Conservation (phyloP, 2,329 filamentous ascomycete species). For the Colletotrichum lini region DNA sequence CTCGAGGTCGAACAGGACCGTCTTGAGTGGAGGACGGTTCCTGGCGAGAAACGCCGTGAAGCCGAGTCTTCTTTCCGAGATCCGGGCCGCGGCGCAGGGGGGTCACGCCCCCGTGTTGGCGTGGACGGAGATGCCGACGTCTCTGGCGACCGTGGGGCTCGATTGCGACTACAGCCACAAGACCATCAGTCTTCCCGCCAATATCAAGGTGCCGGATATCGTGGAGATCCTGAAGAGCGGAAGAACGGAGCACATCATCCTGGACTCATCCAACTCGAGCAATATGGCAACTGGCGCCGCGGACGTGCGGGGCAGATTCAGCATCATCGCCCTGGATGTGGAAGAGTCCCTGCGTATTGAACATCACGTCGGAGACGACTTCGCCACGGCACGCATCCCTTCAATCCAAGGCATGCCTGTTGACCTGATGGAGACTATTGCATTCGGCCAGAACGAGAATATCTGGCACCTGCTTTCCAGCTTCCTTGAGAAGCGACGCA, state of each 20-base stretch:
- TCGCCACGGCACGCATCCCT: slow-evolving; percentile 51
- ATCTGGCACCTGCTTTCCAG: slow-evolving; percentile 68
- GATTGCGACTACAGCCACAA: slow-evolving; percentile 56
- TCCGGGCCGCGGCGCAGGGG: slow-evolving; percentile 6
- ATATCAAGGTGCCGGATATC: slow-evolving; percentile 67
- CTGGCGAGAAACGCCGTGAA: slow-evolving; percentile 52
- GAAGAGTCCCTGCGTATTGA: slow-evolving; percentile 70
- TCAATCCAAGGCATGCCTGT: slow-evolving; percentile 32
- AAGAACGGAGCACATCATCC: slow-evolving; percentile 65
- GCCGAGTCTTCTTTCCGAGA: slow-evolving; percentile 52
- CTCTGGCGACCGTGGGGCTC: slow-evolving; percentile 49
- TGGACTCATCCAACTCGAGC: slow-evolving; percentile 72
- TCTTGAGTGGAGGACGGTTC: slow-evolving; percentile 40
- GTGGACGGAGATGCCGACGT: slow-evolving; percentile 28
- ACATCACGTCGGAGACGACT: slow-evolving; percentile 66
- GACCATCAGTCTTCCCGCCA: slow-evolving; percentile 60
- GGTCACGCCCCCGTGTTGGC: slow-evolving; percentile 19
- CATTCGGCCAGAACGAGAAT: slow-evolving; percentile 48
- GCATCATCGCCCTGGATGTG: slow-evolving; percentile 79
- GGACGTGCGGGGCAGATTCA: slow-evolving; percentile 74
- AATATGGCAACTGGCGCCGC: slow-evolving; percentile 56
- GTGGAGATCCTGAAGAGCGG: slow-evolving; percentile 64
- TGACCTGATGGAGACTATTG: slow-evolving; percentile 47
- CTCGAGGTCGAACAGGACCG: slow-evolving; percentile 45
- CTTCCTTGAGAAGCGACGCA: slow-evolving; percentile 54